Evolutionary conservation across 441 rosid species (phyloP).

Genomic region (Populus hybrid): DNA sequence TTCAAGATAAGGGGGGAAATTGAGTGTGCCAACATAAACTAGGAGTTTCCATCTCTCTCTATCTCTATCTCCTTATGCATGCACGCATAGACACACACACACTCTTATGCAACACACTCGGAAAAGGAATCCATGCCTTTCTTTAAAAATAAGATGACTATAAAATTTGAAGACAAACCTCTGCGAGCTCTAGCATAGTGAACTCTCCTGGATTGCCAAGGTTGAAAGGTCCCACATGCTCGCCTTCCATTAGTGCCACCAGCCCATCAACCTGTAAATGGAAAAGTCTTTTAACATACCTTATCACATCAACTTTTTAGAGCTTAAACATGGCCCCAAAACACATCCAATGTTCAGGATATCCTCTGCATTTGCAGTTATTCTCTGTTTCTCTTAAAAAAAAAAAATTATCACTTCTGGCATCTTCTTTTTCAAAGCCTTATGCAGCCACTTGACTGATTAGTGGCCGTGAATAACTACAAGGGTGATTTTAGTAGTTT

Average conservation of each 20-base stretch:
- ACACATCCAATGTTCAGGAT: not conserved
- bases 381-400: not conserved
- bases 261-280: constrained; percentile 79
- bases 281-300: not conserved
- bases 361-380: too few species aligned
- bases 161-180: constrained; percentile 46
- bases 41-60: not conserved
- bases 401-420: not conserved
- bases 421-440: not conserved
- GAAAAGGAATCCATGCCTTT: not conserved
- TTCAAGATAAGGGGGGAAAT: constrained; percentile 16
- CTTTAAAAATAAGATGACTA: not conserved
- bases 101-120: not conserved
- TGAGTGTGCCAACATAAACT: not conserved
- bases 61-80: not conserved
- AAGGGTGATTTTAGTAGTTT: not conserved
- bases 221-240: constrained; percentile 95
- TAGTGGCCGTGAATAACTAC: not conserved
- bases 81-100: not conserved
- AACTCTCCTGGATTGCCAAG: constrained; percentile 98
- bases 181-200: constrained; percentile 97
- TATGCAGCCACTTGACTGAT: not conserved
- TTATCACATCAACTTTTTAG: not conserved
- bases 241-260: constrained; percentile 87
- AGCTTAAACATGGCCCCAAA: not conserved